These are phyloP conservation scores for Telopea speciosissima DNA, from an alignment of 177 flowering plant species.

Conservation along the genomic window DNA sequence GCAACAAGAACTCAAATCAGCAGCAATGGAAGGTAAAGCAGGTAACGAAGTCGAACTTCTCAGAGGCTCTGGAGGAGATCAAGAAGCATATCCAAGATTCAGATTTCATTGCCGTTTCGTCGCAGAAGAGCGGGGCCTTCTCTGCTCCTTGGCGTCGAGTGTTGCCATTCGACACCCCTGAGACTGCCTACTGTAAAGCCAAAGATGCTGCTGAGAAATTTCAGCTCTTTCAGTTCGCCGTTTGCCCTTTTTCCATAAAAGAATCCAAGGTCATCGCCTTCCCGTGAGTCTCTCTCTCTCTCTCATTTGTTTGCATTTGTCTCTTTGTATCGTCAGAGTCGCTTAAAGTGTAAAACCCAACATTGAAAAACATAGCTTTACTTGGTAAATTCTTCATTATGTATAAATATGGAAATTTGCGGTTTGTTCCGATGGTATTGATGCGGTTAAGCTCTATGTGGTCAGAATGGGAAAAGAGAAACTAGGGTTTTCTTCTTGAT, in stretches of 20 bases:
- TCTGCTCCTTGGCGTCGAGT: conserved; percentile 60
- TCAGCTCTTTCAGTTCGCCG: conserved; percentile 71
- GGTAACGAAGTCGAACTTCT: conserved; percentile 61
- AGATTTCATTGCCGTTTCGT: conserved; percentile 63
- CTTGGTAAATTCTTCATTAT: background rate
- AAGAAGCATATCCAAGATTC: conserved; percentile 36
- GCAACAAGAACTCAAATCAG: conserved; percentile 5
- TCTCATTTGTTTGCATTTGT: background rate
- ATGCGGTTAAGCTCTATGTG: background rate
- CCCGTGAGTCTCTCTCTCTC: conserved; percentile 48
- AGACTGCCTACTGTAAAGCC: conserved; percentile 59
- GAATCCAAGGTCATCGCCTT: conserved; percentile 51
- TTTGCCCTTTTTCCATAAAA: conserved; percentile 62
- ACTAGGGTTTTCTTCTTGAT: background rate
- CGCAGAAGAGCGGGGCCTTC: conserved; percentile 57
- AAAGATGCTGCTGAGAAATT: conserved; percentile 60
- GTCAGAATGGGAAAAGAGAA: background rate
- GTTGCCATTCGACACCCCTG: conserved; percentile 57
- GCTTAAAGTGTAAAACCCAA: background rate
- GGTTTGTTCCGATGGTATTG: background rate
- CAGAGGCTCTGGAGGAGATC: conserved; percentile 34
- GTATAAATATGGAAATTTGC: background rate
- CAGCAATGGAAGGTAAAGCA: conserved; percentile 39
- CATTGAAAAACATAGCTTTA: background rate
- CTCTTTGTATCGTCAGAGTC: background rate